Conservation (phyloP, 2,329 filamentous ascomycete genomes). For the Fusarium kyushuense region DNA sequence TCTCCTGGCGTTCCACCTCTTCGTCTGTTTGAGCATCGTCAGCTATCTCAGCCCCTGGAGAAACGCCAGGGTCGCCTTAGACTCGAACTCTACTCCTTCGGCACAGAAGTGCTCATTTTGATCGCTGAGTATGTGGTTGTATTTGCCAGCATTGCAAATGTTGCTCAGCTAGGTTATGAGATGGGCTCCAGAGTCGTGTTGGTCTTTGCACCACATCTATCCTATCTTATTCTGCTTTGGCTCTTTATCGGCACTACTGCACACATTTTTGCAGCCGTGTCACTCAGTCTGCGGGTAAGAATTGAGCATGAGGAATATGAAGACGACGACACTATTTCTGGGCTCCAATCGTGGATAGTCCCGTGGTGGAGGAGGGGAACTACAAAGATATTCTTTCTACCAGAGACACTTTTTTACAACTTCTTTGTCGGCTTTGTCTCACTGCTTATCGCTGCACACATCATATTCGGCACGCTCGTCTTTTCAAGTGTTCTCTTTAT, state of each 20-base stretch:
- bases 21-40: not conserved
- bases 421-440: not conserved
- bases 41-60: not conserved
- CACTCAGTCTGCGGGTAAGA: not conserved
- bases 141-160: not conserved
- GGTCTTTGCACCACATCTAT: not conserved
- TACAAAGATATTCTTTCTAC: not conserved
- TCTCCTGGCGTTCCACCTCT: not conserved
- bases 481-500: not conserved
- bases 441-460: not conserved
- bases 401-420: not conserved
- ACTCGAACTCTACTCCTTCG: not conserved
- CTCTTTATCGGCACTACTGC: not conserved
- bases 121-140: not conserved
- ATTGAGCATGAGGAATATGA: not conserved
- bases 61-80: not conserved
- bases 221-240: not conserved
- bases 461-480: not conserved
- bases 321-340: not conserved
- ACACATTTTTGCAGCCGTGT: not conserved
- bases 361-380: not conserved
- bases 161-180: not conserved
- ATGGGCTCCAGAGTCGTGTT: not conserved
- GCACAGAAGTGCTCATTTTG: not conserved
- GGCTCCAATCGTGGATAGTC: not conserved